These are phyloP conservation scores for Collybia sp. DNA, from an alignment of 768 basidiomycete genomes.

Conservation along the genomic window DNA sequence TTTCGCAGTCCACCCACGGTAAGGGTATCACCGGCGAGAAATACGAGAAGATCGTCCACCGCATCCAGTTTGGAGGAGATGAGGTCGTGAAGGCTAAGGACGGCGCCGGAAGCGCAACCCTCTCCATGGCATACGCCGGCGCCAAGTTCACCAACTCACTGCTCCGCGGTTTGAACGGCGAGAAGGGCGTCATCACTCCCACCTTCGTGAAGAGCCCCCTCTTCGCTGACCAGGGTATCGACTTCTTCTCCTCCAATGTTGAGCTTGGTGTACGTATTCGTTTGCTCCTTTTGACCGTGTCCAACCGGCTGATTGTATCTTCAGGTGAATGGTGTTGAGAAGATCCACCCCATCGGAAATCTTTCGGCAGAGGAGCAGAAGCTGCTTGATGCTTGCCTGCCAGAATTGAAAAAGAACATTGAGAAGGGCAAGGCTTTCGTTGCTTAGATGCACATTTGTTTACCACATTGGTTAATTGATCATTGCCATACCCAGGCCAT, in stretches of 20 bases:
- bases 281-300: neutral
- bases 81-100: slow-evolving; percentile 99
- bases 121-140: slow-evolving; percentile 94
- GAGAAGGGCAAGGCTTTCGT: slow-evolving; percentile 88
- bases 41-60: slow-evolving; percentile 77
- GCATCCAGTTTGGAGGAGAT: slow-evolving; percentile 97
- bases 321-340: slow-evolving; percentile 83
- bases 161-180: slow-evolving; percentile 82
- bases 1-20: slow-evolving; percentile 76
- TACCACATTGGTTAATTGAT: no score
- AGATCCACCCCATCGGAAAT: slow-evolving; percentile 81
- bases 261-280: slow-evolving; percentile 80
- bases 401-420: slow-evolving; percentile 96
- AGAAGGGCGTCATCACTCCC: slow-evolving; percentile 80
- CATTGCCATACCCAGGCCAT: no score
- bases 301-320: slow-evolving; percentile 11
- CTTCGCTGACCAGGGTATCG: slow-evolving; percentile 79
- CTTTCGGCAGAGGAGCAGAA: slow-evolving; percentile 81
- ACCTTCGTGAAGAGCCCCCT: slow-evolving; percentile 89
- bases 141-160: slow-evolving; percentile 85
- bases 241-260: slow-evolving; percentile 93
- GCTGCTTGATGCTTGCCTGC: slow-evolving; percentile 81
- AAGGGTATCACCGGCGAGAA: slow-evolving; percentile 70
- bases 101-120: slow-evolving; percentile 88
- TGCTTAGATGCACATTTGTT: slow-evolving; percentile 20